Evolutionary conservation across 192 early-diverging fungal genomes (phyloP).

Genomic region (Podila epicladia): DNA sequence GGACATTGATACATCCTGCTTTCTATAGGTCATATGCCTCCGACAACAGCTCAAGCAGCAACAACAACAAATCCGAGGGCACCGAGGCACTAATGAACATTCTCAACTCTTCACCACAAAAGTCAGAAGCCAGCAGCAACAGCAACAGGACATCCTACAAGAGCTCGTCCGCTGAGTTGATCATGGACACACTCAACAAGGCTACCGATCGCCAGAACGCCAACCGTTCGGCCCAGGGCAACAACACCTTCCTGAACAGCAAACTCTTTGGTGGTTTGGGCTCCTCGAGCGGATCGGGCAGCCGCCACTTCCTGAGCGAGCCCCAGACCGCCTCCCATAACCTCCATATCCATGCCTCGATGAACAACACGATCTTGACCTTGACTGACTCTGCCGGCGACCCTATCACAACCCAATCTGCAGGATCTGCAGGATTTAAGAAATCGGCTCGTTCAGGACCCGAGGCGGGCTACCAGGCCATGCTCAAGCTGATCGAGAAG

Average conservation of each 20-base stretch:
- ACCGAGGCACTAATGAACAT: constrained; percentile 34
- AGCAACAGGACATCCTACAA: constrained; percentile 7
- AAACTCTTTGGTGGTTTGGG: neutral
- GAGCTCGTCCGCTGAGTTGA: constrained; percentile 17
- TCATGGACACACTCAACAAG: constrained; percentile 39
- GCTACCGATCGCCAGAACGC: constrained; percentile 32
- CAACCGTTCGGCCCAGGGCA: neutral
- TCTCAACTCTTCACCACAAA: constrained; percentile 8
- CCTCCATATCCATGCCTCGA: constrained; percentile 63
- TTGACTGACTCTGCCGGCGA: constrained; percentile 78
- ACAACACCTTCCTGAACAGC: constrained; percentile 10
- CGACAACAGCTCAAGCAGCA: constrained; percentile 5
- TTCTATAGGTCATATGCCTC: constrained; percentile 23
- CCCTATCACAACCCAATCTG: constrained; percentile 77
- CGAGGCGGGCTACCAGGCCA: constrained; percentile 94
- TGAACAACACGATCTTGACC: constrained; percentile 93
- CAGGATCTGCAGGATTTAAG: constrained; percentile 86
- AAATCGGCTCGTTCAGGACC: constrained; percentile 88
- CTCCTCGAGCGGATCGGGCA: neutral
- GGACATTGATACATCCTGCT: neutral
- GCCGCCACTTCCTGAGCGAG: constrained; percentile 24
- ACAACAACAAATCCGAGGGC: constrained; percentile 17
- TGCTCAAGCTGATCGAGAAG: constrained; percentile 73
- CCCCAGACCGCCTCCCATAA: constrained; percentile 48
- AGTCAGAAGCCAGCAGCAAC: neutral